phyloP scores from a whole-genome alignment of 2,329 filamentous ascomycete genomes.

The Sordariomycetes sp. region DNA sequence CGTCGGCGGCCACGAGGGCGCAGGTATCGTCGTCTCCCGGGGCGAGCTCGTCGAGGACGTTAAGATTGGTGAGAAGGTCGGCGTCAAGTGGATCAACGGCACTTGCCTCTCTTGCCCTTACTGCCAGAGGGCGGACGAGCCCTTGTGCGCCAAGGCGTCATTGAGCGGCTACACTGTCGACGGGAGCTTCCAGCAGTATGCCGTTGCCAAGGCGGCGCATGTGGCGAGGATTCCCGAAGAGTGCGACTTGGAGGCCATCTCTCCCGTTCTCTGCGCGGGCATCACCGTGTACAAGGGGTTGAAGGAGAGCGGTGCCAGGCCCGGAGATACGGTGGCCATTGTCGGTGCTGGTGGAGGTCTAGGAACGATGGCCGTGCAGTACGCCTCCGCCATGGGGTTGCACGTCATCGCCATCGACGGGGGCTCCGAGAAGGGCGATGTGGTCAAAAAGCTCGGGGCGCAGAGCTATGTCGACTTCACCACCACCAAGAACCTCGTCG shows the following conservation, averaged over 20 bases:
- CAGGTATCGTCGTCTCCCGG: slow-evolving; percentile 72
- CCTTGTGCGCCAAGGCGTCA: slow-evolving; percentile 64
- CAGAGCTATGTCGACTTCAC: slow-evolving; percentile 72
- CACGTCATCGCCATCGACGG: slow-evolving; percentile 73
- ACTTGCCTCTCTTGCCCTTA: slow-evolving; percentile 76
- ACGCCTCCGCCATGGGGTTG: slow-evolving; percentile 85
- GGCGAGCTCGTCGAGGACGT: slow-evolving; percentile 72
- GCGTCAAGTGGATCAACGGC: slow-evolving; percentile 90
- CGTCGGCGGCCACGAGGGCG: slow-evolving; percentile 73
- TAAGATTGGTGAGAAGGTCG: slow-evolving; percentile 74
- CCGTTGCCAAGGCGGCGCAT: slow-evolving; percentile 77
- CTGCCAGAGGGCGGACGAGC: slow-evolving; percentile 74
- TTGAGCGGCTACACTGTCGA: slow-evolving; percentile 91
- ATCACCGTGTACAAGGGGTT: slow-evolving; percentile 88
- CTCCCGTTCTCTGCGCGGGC: slow-evolving; percentile 76
- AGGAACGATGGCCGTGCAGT: slow-evolving; percentile 72
- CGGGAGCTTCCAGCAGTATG: slow-evolving; percentile 89
- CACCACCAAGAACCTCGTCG: slow-evolving; percentile 66
- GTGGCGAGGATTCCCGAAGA: slow-evolving; percentile 75
- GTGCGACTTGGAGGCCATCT: slow-evolving; percentile 64
- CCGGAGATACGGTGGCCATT: slow-evolving; percentile 73
- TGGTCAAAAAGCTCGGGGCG: slow-evolving; percentile 64
- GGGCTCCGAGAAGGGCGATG: slow-evolving; percentile 69
- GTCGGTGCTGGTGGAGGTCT: slow-evolving; percentile 82
- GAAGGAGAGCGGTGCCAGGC: slow-evolving; percentile 68